Conservation (phyloP, 192 early-diverging fungal genomes). For the Coemansia sp. region DNA sequence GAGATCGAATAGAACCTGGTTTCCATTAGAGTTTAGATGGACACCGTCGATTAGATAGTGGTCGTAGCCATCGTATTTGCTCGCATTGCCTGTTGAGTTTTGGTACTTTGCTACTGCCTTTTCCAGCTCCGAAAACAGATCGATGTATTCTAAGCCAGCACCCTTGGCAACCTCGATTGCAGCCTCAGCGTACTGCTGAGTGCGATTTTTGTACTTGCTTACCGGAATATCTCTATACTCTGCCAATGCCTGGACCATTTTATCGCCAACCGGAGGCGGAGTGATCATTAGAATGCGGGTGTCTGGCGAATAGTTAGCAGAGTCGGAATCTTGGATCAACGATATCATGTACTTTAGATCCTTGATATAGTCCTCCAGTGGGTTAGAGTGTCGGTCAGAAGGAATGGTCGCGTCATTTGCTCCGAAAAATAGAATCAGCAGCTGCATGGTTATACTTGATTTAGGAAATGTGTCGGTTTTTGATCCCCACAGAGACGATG, state of each 20-base stretch:
- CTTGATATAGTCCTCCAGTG: conserved; percentile 56
- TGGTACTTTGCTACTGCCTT: background rate
- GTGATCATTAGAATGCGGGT: conserved; percentile 68
- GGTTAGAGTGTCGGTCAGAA: conserved; percentile 57
- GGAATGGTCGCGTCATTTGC: conserved; percentile 72
- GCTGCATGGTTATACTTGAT: conserved; percentile 6
- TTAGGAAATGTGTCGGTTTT: conserved; percentile 5
- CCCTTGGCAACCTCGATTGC: conserved; percentile 51
- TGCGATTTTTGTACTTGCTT: conserved; percentile 32
- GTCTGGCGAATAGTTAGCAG: conserved; percentile 58
- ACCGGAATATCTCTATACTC: background rate
- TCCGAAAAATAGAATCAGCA: conserved; percentile 62
- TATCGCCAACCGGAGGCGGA: conserved; percentile 66
- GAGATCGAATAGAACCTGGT: conserved; percentile 40
- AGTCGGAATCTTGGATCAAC: conserved; percentile 53
- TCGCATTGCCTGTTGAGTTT: background rate
- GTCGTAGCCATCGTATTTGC: conserved; percentile 34
- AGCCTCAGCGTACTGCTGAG: conserved; percentile 54
- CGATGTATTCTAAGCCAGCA: conserved; percentile 14
- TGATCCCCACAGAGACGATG: background rate
- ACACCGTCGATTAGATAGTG: conserved; percentile 58
- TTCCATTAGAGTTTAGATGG: conserved; percentile 57
- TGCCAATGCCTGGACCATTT: conserved; percentile 5
- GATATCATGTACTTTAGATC: conserved; percentile 66
- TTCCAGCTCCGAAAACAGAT: conserved; percentile 48